Evolutionary conservation across 2,329 filamentous ascomycete genomes (phyloP).

Genomic region (Colletotrichum tropicicola): DNA sequence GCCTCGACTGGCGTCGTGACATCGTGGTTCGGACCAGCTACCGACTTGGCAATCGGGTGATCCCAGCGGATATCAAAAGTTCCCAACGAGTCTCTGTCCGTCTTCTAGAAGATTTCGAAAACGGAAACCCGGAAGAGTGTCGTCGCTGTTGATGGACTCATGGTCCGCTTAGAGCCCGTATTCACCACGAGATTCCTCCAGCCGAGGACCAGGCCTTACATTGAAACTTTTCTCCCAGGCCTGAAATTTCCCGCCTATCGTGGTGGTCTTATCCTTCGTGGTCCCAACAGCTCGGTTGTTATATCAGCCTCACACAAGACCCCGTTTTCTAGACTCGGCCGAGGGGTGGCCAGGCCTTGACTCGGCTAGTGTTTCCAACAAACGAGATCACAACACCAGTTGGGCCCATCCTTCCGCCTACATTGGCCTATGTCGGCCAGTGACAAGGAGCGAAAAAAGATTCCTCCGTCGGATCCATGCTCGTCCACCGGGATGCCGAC

Average conservation of each 20-base stretch:
- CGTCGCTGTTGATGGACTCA: not conserved
- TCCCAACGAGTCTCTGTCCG: not conserved
- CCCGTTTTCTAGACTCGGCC: conserved; percentile 12
- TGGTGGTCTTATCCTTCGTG: not conserved
- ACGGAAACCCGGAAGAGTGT: too few species aligned
- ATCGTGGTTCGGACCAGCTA: conserved; percentile 6
- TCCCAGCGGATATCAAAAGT: not conserved
- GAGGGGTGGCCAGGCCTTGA: conserved; percentile 1
- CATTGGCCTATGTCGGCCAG: not conserved
- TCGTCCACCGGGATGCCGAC: not conserved
- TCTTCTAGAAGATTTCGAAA: not conserved
- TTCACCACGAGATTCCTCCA: not conserved
- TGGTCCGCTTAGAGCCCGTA: not conserved
- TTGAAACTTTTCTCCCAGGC: not conserved
- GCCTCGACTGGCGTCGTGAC: not conserved
- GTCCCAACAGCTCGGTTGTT: not conserved
- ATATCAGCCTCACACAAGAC: conserved; percentile 8
- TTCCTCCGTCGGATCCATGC: not conserved
- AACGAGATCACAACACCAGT: conserved; percentile 8
- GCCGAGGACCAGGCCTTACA: too few species aligned
- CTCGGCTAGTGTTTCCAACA: conserved; percentile 20
- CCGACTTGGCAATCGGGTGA: conserved; percentile 5
- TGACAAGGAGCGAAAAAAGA: not conserved
- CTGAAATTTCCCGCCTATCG: not conserved
- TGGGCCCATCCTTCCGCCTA: conserved; percentile 6